Evolutionary conservation across 192 early-diverging fungal species (phyloP), one percentile per base, ranked within the genome.

Genomic region (Podila epigama): DNA sequence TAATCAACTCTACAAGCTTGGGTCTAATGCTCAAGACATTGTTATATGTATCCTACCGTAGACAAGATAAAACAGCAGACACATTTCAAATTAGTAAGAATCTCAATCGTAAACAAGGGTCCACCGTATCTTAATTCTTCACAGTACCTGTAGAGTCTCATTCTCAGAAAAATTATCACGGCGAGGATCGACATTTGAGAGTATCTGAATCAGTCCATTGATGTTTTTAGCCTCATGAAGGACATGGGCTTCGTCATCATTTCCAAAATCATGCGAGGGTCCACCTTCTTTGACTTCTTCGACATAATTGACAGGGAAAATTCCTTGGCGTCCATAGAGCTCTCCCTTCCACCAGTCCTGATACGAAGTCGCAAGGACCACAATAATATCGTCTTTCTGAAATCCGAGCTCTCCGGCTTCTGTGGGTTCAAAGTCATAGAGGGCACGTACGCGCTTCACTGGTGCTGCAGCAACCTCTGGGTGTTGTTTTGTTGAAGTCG

Each of bases 331-430:
- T n/a, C 93, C 93, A 13, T 85, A 84, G n/a, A 92, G 79, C 75
- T 93, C 89, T 27, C 97, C 98, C 69, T 95, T 93, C 97, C 97
- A 99, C 98, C 98, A 99, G 79, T 99, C 98, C 62, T 94, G 90
- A 84, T 95, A 99, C 10, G 96, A 93, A 60, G 90, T 92, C 68
- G 98, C 97, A 68, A 94, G 70, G 25, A 99, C 98, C 12, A 88
- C 85, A 59, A 98, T 88, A 40, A 98, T 86, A 58, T 98, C 96
- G 58, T 93, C 95, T 48, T 90, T 88, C 51, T 85, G 85, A 60
- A 99, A 93, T 13, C 91, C 91, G 25, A 99, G 88, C 75, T 99
- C 98, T 31, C 96, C 96, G 41, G 87, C 83, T 65, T 98, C 96
- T 1, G 92, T 91, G 7, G 94, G 92, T 37, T 86, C 79, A 72